Conservation (phyloP, 305 asterid genomes). For the Solanum hybrid region DNA sequence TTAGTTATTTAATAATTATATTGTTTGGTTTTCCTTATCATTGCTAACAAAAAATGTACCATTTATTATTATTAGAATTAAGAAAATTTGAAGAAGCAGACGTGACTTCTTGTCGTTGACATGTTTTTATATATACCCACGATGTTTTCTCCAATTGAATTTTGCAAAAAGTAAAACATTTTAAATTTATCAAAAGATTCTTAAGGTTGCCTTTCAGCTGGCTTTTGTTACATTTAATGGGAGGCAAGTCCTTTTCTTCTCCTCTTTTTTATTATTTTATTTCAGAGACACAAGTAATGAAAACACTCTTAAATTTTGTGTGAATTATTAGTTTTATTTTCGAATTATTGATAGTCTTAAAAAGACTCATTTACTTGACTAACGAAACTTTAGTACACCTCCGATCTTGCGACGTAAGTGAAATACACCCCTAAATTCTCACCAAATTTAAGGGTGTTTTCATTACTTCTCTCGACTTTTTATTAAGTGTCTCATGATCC, state of each 20-base stretch:
- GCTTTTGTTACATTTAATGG: slow-evolving; percentile 40
- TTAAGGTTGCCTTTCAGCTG: slow-evolving; percentile 11
- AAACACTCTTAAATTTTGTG: neutral
- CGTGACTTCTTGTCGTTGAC: slow-evolving; percentile 69
- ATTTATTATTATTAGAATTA: neutral
- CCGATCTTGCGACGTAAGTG: neutral
- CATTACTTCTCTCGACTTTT: neutral
- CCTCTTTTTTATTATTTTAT: neutral
- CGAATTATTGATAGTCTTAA: too few relatives aligned
- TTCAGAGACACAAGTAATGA: too few relatives aligned
- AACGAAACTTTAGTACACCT: too few relatives aligned
- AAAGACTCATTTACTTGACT: neutral
- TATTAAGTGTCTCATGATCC: neutral
- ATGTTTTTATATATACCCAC: slow-evolving; percentile 17
- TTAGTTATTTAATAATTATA: neutral
- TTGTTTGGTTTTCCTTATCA: neutral
- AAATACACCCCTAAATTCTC: neutral
- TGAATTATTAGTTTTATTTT: too few relatives aligned
- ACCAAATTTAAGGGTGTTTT: neutral
- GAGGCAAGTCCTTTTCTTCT: slow-evolving; percentile 45
- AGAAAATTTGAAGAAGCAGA: slow-evolving; percentile 22
- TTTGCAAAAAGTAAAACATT: slow-evolving; percentile 26
- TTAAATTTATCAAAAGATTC: slow-evolving; percentile 21
- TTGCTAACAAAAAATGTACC: slow-evolving; percentile 4
- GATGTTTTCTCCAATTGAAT: slow-evolving; percentile 10